A percentile compares a stretch with the other conserved stretches of the same genome.
Evolutionary conservation across 345 rosid species (phyloP).

Genomic region (Erucastrum elatum): DNA sequence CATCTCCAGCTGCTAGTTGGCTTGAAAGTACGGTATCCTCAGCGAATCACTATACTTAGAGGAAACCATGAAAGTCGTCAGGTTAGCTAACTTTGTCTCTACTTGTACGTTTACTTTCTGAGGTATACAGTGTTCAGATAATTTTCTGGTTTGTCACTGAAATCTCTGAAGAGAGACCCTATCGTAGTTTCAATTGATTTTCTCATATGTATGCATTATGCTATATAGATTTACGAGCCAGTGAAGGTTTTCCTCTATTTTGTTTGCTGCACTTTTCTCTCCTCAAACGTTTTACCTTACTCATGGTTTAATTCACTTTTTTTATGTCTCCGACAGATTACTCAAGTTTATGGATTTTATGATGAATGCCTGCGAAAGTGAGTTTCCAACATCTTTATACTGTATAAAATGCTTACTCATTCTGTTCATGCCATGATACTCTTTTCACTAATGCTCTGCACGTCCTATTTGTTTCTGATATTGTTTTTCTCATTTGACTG

Average conservation of each 20-base stretch:
- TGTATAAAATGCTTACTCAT: neutral
- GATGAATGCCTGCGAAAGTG: constrained; percentile 97
- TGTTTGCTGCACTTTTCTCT: neutral
- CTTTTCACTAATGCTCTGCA: neutral
- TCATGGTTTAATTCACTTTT: constrained; percentile 32
- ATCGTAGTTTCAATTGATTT: neutral
- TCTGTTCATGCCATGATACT: constrained; percentile 2
- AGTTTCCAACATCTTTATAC: constrained; percentile 46
- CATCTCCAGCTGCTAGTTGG: constrained; percentile 66
- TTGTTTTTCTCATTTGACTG: constrained; percentile 3
- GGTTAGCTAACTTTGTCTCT: constrained; percentile 42
- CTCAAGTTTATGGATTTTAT: constrained; percentile 98
- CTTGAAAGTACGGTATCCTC: constrained; percentile 77
- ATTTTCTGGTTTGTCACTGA: neutral
- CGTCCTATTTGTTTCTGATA: neutral
- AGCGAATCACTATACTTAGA: constrained; percentile 77
- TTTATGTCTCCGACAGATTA: constrained; percentile 60
- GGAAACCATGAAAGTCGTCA: constrained; percentile 94
- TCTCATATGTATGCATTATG: neutral
- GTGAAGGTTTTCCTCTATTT: neutral
- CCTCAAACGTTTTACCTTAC: neutral
- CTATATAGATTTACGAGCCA: neutral
- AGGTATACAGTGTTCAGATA: neutral
- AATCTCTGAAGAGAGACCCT: neutral
- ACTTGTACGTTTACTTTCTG: constrained; percentile 1